Evolutionary conservation across 31 red algal species (phyloP).

Genomic region (Porphyra umbilicalis): DNA sequence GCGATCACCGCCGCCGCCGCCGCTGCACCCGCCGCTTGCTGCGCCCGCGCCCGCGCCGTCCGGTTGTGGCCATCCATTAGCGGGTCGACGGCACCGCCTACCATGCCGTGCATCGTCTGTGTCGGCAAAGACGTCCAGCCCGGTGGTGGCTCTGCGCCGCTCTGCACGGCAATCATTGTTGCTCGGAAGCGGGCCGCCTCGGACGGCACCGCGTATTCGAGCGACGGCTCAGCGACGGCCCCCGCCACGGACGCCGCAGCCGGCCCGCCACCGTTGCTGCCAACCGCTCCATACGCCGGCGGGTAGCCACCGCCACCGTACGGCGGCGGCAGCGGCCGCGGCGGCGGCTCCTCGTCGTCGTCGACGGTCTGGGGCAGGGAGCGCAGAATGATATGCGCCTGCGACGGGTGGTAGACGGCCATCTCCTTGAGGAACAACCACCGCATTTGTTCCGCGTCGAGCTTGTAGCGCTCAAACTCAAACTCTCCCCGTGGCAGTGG

Average conservation of each 20-base stretch:
- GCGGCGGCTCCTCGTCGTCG: background rate
- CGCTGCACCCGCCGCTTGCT: background rate
- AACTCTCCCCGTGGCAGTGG: conserved; percentile 81
- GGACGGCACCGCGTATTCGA: background rate
- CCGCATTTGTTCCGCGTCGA: conserved; percentile 45
- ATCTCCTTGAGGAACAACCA: conserved; percentile 85
- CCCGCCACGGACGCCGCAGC: background rate
- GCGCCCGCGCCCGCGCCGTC: background rate
- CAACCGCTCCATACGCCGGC: background rate
- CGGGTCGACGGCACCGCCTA: background rate
- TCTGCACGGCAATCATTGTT: background rate
- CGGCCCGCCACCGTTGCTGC: background rate
- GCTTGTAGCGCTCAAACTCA: conserved; percentile 80
- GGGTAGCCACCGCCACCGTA: too few relatives aligned
- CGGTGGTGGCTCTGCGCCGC: background rate
- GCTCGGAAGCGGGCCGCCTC: background rate
- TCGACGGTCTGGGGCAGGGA: background rate
- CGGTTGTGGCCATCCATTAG: background rate
- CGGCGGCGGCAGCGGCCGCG: background rate
- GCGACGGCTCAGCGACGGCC: background rate
- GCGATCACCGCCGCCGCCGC: background rate
- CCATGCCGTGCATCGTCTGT: background rate
- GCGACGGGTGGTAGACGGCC: conserved; percentile 76
- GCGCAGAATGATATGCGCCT: background rate
- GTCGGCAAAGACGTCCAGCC: background rate